Base-by-base conservation (phyloP, 352 stramenopile genomes). In the Pythium guiyangense region DNA sequence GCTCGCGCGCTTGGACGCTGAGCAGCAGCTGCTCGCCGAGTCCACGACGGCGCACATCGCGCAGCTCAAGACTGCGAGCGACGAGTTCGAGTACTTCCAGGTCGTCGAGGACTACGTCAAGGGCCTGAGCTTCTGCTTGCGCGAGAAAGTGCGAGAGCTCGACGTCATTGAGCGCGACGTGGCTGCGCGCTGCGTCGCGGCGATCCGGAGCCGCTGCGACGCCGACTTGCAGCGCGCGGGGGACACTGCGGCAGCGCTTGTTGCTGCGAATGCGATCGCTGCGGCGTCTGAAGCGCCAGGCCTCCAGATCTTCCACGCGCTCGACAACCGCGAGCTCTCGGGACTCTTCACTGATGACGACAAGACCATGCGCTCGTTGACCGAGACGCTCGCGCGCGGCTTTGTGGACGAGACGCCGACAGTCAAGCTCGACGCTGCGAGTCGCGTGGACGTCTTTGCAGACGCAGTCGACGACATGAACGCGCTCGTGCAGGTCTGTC, bases 71-170 rank as follows among this genome's bases (percentile, higher is more conserved):
- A 60, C 64, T 3, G 77, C 67, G 47, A 88, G 79, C 20, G 74
- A 90, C 61, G 65, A 88, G 66, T 89, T 84, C 58, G 82, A 92
- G 48, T 90, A 86, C 52, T 90, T 90, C 40, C 79, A 89, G 46
- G 71, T 82, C 18, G 57, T 92, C 5, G 80, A 90, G 62, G 76
- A 89, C 59, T 92, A 77, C 50, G 77, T 89, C 2, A 86, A 85
- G 44, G 74, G 79, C 0, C 51, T 92, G 55, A 89, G 79, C 39
- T 90, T 86, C 57, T 92, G 82, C 45, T 50, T 90, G 14, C 82
- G 82, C 17, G 79, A 84, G 40, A 92, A 92, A 45, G 14, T 82
- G 3, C 70, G 64, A 0, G 57, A 67, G 20, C 87, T 92, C 45
- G 59, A 76, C 49, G 57, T 49, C n/a, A 80, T 70, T 52, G 73